Evolutionary conservation across 345 rosid genomes (phyloP).

Genomic region (Salix dunnii): DNA sequence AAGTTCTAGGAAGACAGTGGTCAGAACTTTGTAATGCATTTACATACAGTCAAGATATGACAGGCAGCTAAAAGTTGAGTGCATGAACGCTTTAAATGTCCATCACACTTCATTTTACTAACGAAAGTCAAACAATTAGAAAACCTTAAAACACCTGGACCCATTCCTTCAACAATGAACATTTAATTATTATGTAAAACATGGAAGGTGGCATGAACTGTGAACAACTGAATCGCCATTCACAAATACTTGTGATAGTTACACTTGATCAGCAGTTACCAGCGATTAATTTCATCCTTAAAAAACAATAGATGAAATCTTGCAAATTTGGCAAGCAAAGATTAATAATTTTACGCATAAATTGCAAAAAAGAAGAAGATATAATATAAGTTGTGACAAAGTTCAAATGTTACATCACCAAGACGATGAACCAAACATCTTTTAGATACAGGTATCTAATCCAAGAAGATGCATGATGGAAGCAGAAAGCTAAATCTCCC

Average conservation of each 20-base stretch:
- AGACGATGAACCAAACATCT: constrained; percentile 39
- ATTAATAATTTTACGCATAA: neutral
- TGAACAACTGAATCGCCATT: neutral
- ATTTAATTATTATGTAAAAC: neutral
- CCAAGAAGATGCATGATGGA: neutral
- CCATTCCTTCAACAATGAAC: neutral
- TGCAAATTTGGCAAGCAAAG: neutral
- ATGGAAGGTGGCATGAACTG: neutral
- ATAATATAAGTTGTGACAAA: neutral
- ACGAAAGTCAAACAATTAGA: too few relatives aligned
- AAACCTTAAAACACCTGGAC: neutral
- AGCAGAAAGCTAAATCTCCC: neutral
- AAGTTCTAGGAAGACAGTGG: too few relatives aligned
- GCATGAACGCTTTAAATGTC: neutral
- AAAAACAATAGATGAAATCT: neutral
- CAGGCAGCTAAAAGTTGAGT: neutral
- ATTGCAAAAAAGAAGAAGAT: neutral
- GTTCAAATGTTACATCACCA: constrained; percentile 37
- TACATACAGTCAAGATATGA: neutral
- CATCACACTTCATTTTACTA: neutral
- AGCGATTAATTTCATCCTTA: neutral
- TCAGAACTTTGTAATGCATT: neutral
- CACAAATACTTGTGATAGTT: neutral
- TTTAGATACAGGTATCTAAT: neutral
- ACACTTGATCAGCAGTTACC: neutral